Base-by-base conservation (phyloP, 2,329 filamentous ascomycete genomes). In the Triangularia setosa region DNA sequence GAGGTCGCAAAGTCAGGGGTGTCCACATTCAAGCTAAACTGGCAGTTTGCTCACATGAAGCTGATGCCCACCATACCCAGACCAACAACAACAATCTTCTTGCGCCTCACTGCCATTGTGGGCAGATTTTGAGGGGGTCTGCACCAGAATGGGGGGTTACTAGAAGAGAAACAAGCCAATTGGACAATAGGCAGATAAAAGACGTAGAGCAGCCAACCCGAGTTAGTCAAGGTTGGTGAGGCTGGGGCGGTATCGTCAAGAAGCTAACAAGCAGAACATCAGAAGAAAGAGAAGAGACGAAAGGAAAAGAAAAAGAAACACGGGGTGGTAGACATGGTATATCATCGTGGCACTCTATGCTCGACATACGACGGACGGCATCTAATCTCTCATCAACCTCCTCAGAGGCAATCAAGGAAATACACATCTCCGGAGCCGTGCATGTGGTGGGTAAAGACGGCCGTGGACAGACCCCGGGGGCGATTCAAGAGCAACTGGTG, bases 21-120 rank as follows among this genome's bases (percentile, higher is more conserved):
- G 40, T 25, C n/a, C 35, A 25, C 23, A 2, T 16, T 33, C n/a
- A 16, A 11, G 18, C 16, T 60, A 14, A 16, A 23, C 30, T 8
- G 25, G 24, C 8, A 12, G 1, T 3, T 1, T 9, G 81, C 89
- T 82, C 79, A 94, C 90, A 96, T 92, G 75, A 96, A 94, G 52
- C 90, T 88, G 70, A 95, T 90, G 44, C 90, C 92, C 54, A 97
- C 93, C 93, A 97, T 97, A 2, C 93, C 93, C 77, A 97, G 78
- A 9, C 93, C 93, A 44, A 96, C 91, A 40, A 96, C 87, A 1
- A 96, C 92, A 35, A 96, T 79, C 73, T 83, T 87, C 75, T 91
- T 92, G 67, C 86, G 79, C n/a, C 54, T 60, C 25, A 61, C 67
- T 27, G 68, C 69, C 69, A 70, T 70, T 59, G 48, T 66, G 65